Evolutionary conservation across 306 rosid genomes (phyloP).

Genomic region (Chamaecrista fasciculata): DNA sequence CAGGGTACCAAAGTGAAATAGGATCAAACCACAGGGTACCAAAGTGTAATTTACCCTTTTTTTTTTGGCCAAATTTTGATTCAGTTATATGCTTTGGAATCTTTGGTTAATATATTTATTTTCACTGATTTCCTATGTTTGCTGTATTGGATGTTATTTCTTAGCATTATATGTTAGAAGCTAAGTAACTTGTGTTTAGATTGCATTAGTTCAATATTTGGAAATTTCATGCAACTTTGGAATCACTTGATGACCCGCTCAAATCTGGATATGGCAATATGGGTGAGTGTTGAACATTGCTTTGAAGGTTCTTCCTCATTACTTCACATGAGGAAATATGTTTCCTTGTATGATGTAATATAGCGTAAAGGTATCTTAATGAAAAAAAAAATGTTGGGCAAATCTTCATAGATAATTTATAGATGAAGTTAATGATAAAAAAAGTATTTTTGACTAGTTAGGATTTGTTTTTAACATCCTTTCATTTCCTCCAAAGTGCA

Average conservation of each 20-base stretch:
- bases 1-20: no score
- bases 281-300: not conserved
- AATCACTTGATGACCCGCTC: not conserved
- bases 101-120: not conserved
- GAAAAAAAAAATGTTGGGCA: no score
- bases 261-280: not conserved
- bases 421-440: no score
- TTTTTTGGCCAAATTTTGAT: no score
- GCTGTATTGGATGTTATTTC: not conserved
- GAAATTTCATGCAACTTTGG: constrained; percentile 3
- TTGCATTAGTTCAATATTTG: not conserved
- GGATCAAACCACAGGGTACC: no score
- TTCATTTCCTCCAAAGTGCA: no score
- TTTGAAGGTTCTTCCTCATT: no score
- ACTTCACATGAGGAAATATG: no score
- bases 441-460: no score
- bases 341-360: not conserved
- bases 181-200: not conserved
- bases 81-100: not conserved
- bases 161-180: not conserved
- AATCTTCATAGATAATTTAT: no score
- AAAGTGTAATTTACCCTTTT: no score
- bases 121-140: not conserved
- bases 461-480: no score
- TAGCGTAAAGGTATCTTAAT: not conserved